Evolutionary conservation across 2,329 filamentous ascomycete species (phyloP), one percentile per base, ranked within the genome.

Genomic region (Claviceps arundinis): DNA sequence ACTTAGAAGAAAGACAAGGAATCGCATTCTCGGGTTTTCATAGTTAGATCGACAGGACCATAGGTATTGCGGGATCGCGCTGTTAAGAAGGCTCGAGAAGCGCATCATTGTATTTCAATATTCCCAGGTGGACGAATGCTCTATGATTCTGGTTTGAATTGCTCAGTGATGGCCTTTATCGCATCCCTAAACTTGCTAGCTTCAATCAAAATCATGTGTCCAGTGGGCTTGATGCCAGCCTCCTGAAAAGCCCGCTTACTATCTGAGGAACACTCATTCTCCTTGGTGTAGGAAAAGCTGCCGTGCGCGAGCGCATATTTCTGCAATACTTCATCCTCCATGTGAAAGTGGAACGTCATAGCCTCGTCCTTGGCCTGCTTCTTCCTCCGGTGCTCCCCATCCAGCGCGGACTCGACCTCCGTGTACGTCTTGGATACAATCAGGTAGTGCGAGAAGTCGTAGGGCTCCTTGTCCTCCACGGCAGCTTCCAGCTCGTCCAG

Each of bases 211-310:
- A 95, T 88, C 77, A 95, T 74, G 68, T 87, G 84, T 11, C 89
- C 93, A 64, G 82, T 81, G 40, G 90, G 81, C 73, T 84, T 85
- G 61, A 98, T 84, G 1, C 93, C 93, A 72, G 89, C 73, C 60
- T 98, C 93, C 68, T 95, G 89, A 69, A 98, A 98, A 1, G 90
- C 88, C 55, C 93, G 76, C 76, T 94, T 96, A 62, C 89, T 89
- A 71, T 98, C 93, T 51, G 89, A 86, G 56, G 84, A 81, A 4
- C 84, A 81, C 59, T 95, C 87, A 47, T 86, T 85, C 54, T 88
- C 81, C 65, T 87, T 91, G 47, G 84, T 85, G 67, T 89, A 95
- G 17, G 85, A 78, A 64, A 84, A 95, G 50, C 76, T 80, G 26
- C 82, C 85, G 57, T 78, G 73, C 14, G 81, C 88, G 41, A 81